Base-by-base conservation (phyloP, 306 rosid genomes). In the Senna siamea region DNA sequence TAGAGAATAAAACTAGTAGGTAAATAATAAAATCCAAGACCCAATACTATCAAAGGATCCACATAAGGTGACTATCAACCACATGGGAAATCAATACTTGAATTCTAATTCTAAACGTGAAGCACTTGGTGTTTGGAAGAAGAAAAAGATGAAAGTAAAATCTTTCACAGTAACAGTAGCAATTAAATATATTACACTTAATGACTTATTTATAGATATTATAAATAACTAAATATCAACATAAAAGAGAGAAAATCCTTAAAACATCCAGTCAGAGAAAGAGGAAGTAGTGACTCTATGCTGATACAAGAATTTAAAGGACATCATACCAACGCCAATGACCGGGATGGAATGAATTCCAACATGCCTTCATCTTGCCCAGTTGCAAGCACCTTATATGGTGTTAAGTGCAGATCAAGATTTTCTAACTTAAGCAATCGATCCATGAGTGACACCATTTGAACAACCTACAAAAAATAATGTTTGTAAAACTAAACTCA, bases 331-430 rank as follows among this genome's bases (percentile, higher is more conserved):
- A 72, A 93, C 0, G 99, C 99, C 77, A 92, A 82, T 35, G 99
- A 87, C 60, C 84, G 93, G 38, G 99, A 94, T 67, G 99, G 99
- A 77, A 94, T 90, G 63, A 89, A 90, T 78, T 94, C 97, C 83
- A 92, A 15, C 97, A 94, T 92, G 89, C 99, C 97, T 87, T 94
- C 99, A 79, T 94, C 99, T 86, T 94, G 99, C 70, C 96, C 99
- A 55, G 97, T 94, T 37, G 99, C 99, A 44, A 94, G 88, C 78
- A 94, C 99, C 82, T 85, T 88, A 78, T 92, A 94, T 5, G 99
- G 99, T 60, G 99, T 94, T 64, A 94, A 85, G 79, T 88, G 88
- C 40, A 94, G 81, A 70, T 94, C 99, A 73, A 94, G 99, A 86
- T 92, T 94, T 86, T 94, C 96, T 51, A 84, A 76, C 85, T 94